Evolutionary conservation across 805 yeast species (phyloP).

Genomic region (Alloascoidea africana): DNA sequence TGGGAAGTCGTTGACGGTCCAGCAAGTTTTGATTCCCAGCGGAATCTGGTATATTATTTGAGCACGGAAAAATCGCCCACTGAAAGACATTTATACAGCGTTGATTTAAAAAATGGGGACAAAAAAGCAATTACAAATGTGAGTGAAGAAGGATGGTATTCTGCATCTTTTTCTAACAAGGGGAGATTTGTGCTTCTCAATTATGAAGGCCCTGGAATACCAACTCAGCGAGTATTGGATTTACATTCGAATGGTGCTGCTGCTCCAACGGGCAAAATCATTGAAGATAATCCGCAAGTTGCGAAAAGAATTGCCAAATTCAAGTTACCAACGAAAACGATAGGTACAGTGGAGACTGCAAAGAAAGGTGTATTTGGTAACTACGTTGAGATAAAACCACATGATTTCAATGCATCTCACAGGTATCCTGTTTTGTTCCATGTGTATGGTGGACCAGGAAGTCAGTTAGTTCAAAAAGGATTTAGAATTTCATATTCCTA

Average conservation of each 20-base stretch:
- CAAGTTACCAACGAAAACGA: slow-evolving; percentile 48
- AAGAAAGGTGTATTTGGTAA: too few species aligned
- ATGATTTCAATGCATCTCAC: slow-evolving; percentile 27
- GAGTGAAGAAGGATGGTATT: slow-evolving; percentile 44
- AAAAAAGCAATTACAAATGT: slow-evolving; percentile 33
- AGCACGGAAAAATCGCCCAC: slow-evolving; percentile 54
- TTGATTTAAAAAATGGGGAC: slow-evolving; percentile 30
- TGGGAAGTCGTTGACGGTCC: slow-evolving; percentile 35
- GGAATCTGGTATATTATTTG: slow-evolving; percentile 25
- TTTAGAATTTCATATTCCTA: slow-evolving; percentile 43
- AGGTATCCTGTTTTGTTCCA: slow-evolving; percentile 53
- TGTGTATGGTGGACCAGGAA: slow-evolving; percentile 76
- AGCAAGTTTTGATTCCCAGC: slow-evolving; percentile 40
- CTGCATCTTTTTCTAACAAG: slow-evolving; percentile 68
- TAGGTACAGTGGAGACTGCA: slow-evolving; percentile 45
- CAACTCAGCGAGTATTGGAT: slow-evolving; percentile 60
- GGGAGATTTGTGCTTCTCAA: slow-evolving; percentile 52
- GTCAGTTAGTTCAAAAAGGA: slow-evolving; percentile 35
- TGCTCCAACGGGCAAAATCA: slow-evolving; percentile 16
- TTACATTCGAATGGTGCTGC: slow-evolving; percentile 22
- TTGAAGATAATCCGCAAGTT: slow-evolving; percentile 16
- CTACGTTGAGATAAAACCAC: slow-evolving; percentile 49
- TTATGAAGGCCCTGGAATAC: slow-evolving; percentile 70
- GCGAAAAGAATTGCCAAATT: slow-evolving; percentile 18
- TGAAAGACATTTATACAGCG: slow-evolving; percentile 58